Evolutionary conservation across 805 yeast species (phyloP).

Genomic region (Kregervanrija delftensis): DNA sequence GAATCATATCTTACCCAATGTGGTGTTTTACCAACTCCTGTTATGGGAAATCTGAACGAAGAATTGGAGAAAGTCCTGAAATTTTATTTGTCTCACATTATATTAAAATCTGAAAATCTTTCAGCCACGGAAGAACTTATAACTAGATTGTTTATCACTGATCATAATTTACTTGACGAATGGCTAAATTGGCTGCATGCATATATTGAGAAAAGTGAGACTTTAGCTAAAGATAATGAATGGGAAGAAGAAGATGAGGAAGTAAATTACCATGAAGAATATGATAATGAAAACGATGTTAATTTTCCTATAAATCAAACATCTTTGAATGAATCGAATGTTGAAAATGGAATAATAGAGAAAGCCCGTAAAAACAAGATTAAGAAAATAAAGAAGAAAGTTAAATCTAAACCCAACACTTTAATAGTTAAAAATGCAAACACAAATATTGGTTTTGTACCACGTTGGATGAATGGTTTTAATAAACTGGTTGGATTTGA

Average conservation of each 20-base stretch:
- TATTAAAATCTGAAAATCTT: conserved; percentile 15
- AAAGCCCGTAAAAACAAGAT: too few species aligned
- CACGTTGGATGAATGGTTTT: too few species aligned
- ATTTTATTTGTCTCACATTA: conserved; percentile 21
- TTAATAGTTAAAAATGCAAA: too few species aligned
- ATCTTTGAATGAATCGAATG: too few species aligned
- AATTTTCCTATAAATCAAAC: neutral
- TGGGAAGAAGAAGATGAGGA: conserved; percentile 1
- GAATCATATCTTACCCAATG: conserved; percentile 14
- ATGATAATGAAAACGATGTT: neutral
- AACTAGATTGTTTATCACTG: conserved; percentile 12
- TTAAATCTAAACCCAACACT: too few species aligned
- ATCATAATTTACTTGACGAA: conserved; percentile 10
- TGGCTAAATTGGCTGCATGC: conserved; percentile 11
- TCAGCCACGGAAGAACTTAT: conserved; percentile 14
- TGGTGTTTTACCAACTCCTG: conserved; percentile 12
- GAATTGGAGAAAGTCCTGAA: conserved; percentile 13
- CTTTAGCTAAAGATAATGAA: conserved; percentile 1
- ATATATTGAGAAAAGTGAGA: conserved; percentile 2
- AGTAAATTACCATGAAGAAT: conserved; percentile 1
- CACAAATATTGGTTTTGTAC: too few species aligned
- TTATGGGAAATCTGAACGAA: neutral
- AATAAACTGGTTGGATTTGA: neutral
- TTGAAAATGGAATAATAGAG: too few species aligned
- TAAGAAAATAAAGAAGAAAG: too few species aligned